A percentile compares a stretch with the other conserved stretches of the same genome.
Conservation (phyloP, 768 basidiomycete species). For the Trametes punicea region DNA sequence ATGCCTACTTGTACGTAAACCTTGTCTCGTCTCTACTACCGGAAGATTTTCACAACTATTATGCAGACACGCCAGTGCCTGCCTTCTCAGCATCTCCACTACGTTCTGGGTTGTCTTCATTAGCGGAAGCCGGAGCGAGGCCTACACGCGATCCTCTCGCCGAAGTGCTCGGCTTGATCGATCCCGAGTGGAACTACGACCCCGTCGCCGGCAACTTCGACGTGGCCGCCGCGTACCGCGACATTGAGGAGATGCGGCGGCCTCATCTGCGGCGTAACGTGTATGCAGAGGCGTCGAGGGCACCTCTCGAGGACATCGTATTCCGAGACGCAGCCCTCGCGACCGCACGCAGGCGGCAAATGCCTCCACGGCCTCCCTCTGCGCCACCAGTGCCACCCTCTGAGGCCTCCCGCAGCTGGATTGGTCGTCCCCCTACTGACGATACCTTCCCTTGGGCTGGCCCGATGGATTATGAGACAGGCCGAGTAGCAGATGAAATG, state of each 20-base stretch:
- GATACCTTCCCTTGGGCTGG: background rate
- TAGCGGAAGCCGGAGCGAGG: background rate
- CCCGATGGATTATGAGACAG: too few relatives aligned
- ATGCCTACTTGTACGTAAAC: conserved; percentile 10
- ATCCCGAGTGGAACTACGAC: background rate
- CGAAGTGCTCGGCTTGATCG: background rate
- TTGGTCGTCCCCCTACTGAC: background rate
- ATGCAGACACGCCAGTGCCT: background rate
- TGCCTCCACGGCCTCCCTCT: background rate
- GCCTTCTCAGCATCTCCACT: background rate
- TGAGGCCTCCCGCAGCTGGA: background rate
- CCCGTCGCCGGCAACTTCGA: background rate
- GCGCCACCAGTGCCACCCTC: background rate
- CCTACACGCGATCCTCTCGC: background rate
- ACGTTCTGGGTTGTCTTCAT: too few relatives aligned
- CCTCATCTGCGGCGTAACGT: too few relatives aligned
- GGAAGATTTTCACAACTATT: background rate
- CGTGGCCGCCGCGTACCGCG: background rate
- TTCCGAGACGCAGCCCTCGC: background rate
- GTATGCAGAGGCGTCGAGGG: background rate
- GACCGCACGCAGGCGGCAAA: background rate
- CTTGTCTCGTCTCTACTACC: background rate
- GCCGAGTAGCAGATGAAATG: too few relatives aligned
- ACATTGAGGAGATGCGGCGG: background rate
- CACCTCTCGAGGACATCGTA: background rate